These are phyloP conservation scores for Pyrenophora graminea DNA, from an alignment of 2,329 filamentous ascomycete species.

Conservation along the genomic window DNA sequence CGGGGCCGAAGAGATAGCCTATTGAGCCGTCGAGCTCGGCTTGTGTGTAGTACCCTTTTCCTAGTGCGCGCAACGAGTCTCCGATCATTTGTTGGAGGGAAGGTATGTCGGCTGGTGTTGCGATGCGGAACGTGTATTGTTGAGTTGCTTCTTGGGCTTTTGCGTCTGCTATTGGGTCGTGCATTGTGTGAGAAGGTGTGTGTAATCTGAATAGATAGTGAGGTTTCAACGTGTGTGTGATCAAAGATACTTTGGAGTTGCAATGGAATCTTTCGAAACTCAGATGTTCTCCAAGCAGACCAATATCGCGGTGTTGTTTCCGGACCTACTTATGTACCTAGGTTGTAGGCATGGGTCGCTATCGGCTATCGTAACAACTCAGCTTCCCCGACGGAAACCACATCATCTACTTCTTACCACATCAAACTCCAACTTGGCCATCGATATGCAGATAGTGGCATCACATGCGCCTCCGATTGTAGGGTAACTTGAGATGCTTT, in stretches of 20 bases:
- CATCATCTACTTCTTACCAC: neutral
- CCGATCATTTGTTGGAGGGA: constrained; percentile 37
- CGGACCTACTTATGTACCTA: too few species aligned
- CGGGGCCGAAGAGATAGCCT: constrained; percentile 43
- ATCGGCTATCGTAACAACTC: neutral
- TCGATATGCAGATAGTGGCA: too few species aligned
- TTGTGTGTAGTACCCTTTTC: constrained; percentile 35
- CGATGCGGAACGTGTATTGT: constrained; percentile 34
- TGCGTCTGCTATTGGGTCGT: constrained; percentile 36
- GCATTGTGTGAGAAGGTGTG: constrained; percentile 2
- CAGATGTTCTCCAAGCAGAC: too few species aligned
- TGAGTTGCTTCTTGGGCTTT: constrained; percentile 42
- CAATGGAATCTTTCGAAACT: too few species aligned
- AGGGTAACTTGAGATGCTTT: too few species aligned
- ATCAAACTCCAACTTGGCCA: too few species aligned
- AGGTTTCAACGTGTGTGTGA: too few species aligned
- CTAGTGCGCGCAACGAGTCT: constrained; percentile 34
- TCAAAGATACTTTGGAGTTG: too few species aligned
- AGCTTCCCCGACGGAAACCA: constrained; percentile 6
- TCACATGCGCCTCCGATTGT: too few species aligned
- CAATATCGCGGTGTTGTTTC: too few species aligned
- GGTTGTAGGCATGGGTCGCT: too few species aligned
- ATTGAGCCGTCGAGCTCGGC: constrained; percentile 44
- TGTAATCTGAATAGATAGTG: neutral
- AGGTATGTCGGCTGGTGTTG: constrained; percentile 37